Conservation (phyloP, 208 protist genomes). For the Leishmania tarentolae region DNA sequence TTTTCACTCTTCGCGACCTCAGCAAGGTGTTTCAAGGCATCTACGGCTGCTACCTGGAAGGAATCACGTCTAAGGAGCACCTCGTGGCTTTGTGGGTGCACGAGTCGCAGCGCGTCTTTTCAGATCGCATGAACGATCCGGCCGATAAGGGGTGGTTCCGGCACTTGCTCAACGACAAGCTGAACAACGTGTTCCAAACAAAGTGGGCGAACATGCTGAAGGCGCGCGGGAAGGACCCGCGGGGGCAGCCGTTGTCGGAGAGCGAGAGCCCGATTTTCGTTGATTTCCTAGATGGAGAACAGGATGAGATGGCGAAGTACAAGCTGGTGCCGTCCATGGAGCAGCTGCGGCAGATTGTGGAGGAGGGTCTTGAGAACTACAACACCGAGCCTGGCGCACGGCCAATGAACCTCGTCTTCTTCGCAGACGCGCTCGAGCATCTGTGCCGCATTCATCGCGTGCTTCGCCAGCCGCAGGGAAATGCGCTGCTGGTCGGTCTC, state of each 20-base stretch:
- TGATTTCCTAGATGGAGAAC: constrained; percentile 94
- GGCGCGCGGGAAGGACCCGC: constrained; percentile 61
- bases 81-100: constrained; percentile 97
- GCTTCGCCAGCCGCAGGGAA: constrained; percentile 95
- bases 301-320: constrained; percentile 94
- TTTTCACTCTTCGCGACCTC: constrained; percentile 98
- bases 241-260: constrained; percentile 47
- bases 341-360: constrained; percentile 88
- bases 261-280: constrained; percentile 94
- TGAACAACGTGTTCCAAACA: constrained; percentile 91
- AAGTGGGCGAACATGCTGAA: constrained; percentile 94
- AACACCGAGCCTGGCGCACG: constrained; percentile 91
- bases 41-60: constrained; percentile 88
- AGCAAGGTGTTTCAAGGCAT: constrained; percentile 98
- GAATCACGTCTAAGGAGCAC: constrained; percentile 93
- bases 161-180: constrained; percentile 91
- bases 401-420: constrained; percentile 98
- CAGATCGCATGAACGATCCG: constrained; percentile 95
- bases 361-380: constrained; percentile 94
- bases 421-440: constrained; percentile 98
- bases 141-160: constrained; percentile 95
- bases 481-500: constrained; percentile 97
- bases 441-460: constrained; percentile 97
- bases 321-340: constrained; percentile 93
- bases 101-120: constrained; percentile 97